Percentiles rank a stretch among this genome's conserved stretches.
Evolutionary conservation across 768 basidiomycete genomes (phyloP).

Genomic region (Collybiopsis confluens): DNA sequence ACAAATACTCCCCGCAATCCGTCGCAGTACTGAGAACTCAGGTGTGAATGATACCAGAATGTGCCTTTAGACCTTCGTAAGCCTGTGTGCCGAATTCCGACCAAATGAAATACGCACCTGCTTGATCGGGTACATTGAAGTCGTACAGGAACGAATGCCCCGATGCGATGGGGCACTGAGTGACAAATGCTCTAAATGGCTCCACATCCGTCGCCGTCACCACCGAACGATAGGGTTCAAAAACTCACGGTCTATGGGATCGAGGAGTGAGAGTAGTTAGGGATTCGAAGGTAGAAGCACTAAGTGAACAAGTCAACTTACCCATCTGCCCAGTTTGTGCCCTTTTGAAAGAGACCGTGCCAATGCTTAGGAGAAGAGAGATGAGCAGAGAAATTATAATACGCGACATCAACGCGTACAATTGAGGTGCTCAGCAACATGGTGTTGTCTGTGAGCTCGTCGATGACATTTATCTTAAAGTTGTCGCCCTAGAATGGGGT

Average conservation of each 20-base stretch:
- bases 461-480: slow-evolving; percentile 34
- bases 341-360: slow-evolving; percentile 19
- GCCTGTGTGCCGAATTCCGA: background rate
- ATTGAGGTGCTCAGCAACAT: slow-evolving; percentile 35
- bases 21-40: slow-evolving; percentile 35
- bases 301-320: background rate
- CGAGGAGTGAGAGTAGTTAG: background rate
- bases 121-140: slow-evolving; percentile 21
- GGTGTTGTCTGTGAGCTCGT: slow-evolving; percentile 29
- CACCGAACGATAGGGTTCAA: background rate
- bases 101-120: slow-evolving; percentile 13
- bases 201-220: too few species aligned
- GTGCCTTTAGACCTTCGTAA: slow-evolving; percentile 11
- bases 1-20: slow-evolving; percentile 35
- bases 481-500: slow-evolving; percentile 24
- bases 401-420: slow-evolving; percentile 19
- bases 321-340: slow-evolving; percentile 15
- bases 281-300: background rate
- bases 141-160: slow-evolving; percentile 23
- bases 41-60: slow-evolving; percentile 20
- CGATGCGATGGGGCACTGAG: slow-evolving; percentile 27
- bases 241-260: slow-evolving; percentile 1
- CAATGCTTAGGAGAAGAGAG: slow-evolving; percentile 9
- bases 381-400: background rate
- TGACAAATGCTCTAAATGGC: slow-evolving; percentile 9